These are phyloP conservation scores for Porphyrellus sp. DNA, from an alignment of 1,284 basidiomycete genomes.

Conservation along the genomic window DNA sequence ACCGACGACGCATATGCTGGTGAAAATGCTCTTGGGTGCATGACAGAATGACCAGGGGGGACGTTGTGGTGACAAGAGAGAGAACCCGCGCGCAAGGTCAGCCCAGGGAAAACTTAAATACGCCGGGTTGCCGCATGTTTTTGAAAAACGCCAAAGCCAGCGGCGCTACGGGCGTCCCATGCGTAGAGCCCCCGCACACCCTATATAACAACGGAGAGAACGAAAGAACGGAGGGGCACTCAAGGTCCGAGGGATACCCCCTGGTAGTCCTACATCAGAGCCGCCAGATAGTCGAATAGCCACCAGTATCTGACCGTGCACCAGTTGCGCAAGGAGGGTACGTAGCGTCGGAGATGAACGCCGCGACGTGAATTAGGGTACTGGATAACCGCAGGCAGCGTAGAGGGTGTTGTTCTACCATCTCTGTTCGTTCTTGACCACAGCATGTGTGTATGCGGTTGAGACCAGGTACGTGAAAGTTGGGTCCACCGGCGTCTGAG, in stretches of 20 bases:
- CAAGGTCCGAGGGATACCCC: constrained; percentile 9
- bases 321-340: constrained; percentile 1
- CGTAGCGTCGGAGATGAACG: constrained; percentile 28
- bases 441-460: background rate
- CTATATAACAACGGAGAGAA: constrained; percentile 3
- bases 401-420: background rate
- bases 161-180: constrained; percentile 19
- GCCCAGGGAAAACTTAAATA: constrained; percentile 26
- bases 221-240: constrained; percentile 10
- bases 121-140: constrained; percentile 20
- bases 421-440: background rate
- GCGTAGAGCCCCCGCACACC: constrained; percentile 25
- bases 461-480: background rate
- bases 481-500: background rate
- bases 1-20: constrained; percentile 12
- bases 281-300: constrained; percentile 1
- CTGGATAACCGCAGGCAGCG: background rate
- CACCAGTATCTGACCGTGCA: constrained; percentile 1
- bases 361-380: constrained; percentile 1
- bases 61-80: constrained; percentile 21
- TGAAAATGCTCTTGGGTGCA: constrained; percentile 19
- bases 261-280: constrained; percentile 16
- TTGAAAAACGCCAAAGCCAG: constrained; percentile 20
- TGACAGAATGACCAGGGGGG: constrained; percentile 4
- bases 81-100: constrained; percentile 12